Conservation (phyloP, 495 filamentous ascomycete species). For the Aspergillus affinis region DNA sequence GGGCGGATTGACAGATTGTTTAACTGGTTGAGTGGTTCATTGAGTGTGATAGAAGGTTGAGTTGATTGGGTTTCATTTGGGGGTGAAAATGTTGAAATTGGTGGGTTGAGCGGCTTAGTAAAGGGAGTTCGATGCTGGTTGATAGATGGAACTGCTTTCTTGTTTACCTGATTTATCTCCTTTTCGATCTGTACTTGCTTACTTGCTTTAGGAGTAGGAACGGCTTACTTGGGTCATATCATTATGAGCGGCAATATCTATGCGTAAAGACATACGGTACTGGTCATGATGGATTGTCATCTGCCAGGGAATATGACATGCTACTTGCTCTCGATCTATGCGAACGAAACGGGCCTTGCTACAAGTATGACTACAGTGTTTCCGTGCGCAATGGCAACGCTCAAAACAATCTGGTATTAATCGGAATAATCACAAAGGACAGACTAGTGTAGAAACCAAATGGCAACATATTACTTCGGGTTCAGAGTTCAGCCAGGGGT, state of each 20-base stretch:
- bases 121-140: no score
- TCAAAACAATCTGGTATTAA: not conserved
- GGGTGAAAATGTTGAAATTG: no score
- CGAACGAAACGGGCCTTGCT: not conserved
- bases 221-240: no score
- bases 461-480: not conserved
- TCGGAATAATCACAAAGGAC: not conserved
- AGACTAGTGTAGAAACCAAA: not conserved
- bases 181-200: no score
- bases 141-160: not conserved
- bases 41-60: not conserved
- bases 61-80: not conserved
- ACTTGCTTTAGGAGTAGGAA: no score
- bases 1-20: slow-evolving; percentile 10
- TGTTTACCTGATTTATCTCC: not conserved
- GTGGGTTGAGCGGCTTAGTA: no score
- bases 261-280: not conserved
- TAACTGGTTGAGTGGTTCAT: not conserved
- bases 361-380: not conserved
- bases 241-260: no score
- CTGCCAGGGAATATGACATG: not conserved
- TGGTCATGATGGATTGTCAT: not conserved
- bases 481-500: not conserved
- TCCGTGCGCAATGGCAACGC: not conserved
- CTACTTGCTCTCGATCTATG: not conserved